Percentiles rank a stretch among this genome's conserved stretches.
Evolutionary conservation across 208 protist genomes (phyloP).

Genomic region (Acanthamoeba sp.): DNA sequence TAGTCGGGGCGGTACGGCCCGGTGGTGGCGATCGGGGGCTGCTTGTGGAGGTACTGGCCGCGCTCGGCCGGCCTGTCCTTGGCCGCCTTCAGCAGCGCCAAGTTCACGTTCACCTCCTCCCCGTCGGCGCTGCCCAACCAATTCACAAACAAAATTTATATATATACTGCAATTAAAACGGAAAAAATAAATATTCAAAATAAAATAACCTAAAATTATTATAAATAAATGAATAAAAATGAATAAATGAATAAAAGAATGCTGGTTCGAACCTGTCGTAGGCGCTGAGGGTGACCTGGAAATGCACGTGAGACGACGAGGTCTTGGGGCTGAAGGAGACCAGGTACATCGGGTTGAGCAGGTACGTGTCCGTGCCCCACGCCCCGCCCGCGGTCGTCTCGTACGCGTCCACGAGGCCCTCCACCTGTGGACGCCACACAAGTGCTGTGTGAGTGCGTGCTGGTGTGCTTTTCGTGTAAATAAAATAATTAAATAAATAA

Average conservation of each 20-base stretch:
- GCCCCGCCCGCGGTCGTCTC: conserved; percentile 2
- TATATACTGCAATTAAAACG: background rate
- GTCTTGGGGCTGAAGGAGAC: background rate
- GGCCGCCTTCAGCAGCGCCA: background rate
- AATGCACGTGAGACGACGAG: background rate
- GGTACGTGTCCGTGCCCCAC: background rate
- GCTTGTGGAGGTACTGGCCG: background rate
- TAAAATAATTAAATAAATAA: background rate
- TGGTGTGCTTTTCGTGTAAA: too few species aligned
- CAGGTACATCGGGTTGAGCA: conserved; percentile 69
- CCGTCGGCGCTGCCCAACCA: background rate
- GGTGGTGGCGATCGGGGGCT: background rate
- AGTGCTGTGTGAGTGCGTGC: too few species aligned
- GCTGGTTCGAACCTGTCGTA: background rate
- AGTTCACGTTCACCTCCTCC: background rate
- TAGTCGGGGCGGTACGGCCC: conserved; percentile 23
- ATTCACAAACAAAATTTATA: background rate
- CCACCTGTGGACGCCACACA: background rate
- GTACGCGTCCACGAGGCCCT: background rate
- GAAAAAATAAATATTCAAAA: background rate
- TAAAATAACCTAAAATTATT: background rate
- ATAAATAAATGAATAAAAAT: background rate
- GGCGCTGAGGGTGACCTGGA: conserved; percentile 6
- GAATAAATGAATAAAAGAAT: background rate
- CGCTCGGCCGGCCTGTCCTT: background rate